These are phyloP conservation scores for Protomyces inouyei DNA, from an alignment of 1,139 yeast species.

Conservation along the genomic window DNA sequence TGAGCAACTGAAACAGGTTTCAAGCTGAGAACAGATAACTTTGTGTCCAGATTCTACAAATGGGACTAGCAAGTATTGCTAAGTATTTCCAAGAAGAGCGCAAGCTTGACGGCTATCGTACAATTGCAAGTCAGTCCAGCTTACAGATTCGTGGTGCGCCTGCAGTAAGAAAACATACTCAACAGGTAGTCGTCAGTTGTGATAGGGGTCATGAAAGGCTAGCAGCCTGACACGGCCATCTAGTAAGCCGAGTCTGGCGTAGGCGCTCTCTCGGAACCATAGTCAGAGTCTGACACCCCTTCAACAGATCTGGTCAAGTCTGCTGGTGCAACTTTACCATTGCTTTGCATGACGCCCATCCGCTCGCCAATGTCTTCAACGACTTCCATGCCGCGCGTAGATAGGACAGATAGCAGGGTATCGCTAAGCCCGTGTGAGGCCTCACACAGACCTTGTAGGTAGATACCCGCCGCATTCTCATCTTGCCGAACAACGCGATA, in stretches of 20 bases:
- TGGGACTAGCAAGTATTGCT: too few species aligned
- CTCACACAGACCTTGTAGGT: conserved; percentile 34
- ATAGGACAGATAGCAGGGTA: conserved; percentile 33
- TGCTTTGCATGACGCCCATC: background rate
- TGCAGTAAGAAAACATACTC: too few species aligned
- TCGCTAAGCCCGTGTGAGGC: conserved; percentile 34
- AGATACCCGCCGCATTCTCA: conserved; percentile 29
- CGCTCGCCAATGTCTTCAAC: conserved; percentile 29
- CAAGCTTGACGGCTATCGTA: too few species aligned
- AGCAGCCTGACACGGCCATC: too few species aligned
- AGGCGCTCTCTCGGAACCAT: background rate
- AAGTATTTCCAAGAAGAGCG: too few species aligned
- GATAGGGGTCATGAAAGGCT: too few species aligned
- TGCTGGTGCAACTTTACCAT: background rate
- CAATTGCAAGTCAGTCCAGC: too few species aligned
- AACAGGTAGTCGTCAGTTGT: too few species aligned
- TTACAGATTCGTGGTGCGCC: too few species aligned
- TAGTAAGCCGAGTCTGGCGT: background rate
- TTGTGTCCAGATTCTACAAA: too few species aligned
- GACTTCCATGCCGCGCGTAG: conserved; percentile 33
- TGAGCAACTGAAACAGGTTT: too few species aligned
- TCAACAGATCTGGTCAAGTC: background rate
- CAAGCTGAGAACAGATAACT: too few species aligned
- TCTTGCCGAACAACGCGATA: conserved; percentile 30
- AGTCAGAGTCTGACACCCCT: background rate